Conservation (phyloP, 75 land plant species). For the Sequoia sempervirens region DNA sequence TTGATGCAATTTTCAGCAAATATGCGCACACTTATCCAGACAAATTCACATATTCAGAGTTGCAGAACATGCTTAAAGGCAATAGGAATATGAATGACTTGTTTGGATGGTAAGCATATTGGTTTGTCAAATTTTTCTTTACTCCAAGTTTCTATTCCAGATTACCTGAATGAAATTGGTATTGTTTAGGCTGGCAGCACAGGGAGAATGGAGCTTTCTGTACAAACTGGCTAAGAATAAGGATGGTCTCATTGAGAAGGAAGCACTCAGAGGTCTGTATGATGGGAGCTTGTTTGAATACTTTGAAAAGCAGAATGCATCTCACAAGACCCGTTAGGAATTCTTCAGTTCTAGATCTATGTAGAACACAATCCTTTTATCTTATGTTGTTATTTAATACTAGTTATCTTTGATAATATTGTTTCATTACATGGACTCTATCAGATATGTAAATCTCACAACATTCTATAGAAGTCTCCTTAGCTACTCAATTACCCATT, state of each 20-base stretch:
- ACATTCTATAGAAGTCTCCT: too few species aligned
- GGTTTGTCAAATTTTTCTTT: too few species aligned
- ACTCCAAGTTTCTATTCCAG: background rate
- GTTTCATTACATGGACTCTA: too few species aligned
- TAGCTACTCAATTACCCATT: too few species aligned
- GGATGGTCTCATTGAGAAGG: constrained; percentile 55
- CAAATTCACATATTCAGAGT: constrained; percentile 21
- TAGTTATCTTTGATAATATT: background rate
- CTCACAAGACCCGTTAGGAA: background rate
- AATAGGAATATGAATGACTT: constrained; percentile 28
- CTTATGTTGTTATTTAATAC: background rate
- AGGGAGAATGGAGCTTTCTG: constrained; percentile 61
- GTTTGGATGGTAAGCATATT: constrained; percentile 26
- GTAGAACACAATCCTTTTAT: background rate
- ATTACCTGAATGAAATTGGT: background rate
- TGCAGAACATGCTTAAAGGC: constrained; percentile 23
- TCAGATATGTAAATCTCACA: too few species aligned
- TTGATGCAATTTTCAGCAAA: constrained; percentile 38
- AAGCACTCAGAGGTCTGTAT: constrained; percentile 54
- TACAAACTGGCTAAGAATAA: constrained; percentile 59
- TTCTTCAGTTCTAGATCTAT: background rate
- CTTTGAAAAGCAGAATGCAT: constrained; percentile 12
- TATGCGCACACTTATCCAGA: constrained; percentile 24
- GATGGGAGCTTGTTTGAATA: constrained; percentile 78
- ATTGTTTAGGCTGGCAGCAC: constrained; percentile 42